Base-by-base conservation (phyloP, 768 basidiomycete species). In the Pleurotus tuber-regium region DNA sequence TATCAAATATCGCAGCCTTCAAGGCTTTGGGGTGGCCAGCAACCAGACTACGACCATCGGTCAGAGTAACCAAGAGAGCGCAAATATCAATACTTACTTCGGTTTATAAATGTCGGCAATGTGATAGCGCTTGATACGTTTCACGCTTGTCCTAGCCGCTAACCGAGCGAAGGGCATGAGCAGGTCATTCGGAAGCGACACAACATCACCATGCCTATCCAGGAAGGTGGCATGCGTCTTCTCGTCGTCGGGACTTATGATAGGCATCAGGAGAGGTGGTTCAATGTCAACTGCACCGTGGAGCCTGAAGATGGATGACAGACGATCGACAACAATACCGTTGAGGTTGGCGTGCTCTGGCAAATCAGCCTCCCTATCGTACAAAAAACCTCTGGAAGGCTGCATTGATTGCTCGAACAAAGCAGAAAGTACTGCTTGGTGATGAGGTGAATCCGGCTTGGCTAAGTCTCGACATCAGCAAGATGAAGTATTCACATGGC, bases 221-320 rank as follows among this genome's bases (percentile, higher is more conserved):
- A 98, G 78, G 57, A 92, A 83, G 4, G 83, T 72, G 2, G 87
- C 89, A 24, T 85, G 81, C 5, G 75, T 79, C 35, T 77, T 76
- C 26, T 85, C 81, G 25, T 89, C 85, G 14, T 82, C 80, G 2
- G 75, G 69, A 25, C 84, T 77, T 42, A 80, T 74, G 1, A 82
- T 74, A 1, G 89, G 94, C 64, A 92, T 81, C 9, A 97, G 72
- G n/a, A 95, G 66, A 0, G 92, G 87, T 0, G 92, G 87, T 58
- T 90, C 89, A 67, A 87, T 86, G 56, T 93, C 84, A 1, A 96
- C 82, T 2, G 95, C 94, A 4, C 95, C 95, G 61, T 95, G 95
- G 4, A 95, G 76, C 30, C 86, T 82, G 66, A 96, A 95, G 14
- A 94, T 84, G 1, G 85, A 72, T 2, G 80, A 74, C 4, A 97